Evolutionary conservation across 768 basidiomycete species (phyloP), one percentile per base, ranked within the genome.

Genomic region (Myochromella boudieri): DNA sequence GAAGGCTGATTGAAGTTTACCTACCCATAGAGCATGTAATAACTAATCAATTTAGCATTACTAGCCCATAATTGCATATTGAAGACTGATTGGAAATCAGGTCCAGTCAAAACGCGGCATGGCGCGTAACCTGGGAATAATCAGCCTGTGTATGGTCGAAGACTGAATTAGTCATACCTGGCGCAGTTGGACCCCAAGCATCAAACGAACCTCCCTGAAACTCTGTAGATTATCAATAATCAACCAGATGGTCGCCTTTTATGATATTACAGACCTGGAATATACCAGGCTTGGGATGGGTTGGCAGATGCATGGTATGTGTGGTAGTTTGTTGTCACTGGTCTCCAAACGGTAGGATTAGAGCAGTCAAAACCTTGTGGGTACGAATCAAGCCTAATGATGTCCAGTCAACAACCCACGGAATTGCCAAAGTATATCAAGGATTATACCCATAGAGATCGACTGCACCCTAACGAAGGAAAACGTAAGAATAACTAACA

Each of bases 1-100:
- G 3, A 20, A 39, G 28, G 36, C 22, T n/a, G 9, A 1, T 42
- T 1, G 32, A 46, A n/a, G 37, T n/a, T n/a, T n/a, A 20, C 67
- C 49, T 60, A 85, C 85, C 85, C 89, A 55, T 82, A 90, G 44
- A 90, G 54, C 91, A 93, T 92, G 64, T 93, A 93, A 51, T 87
- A 88, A 56, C 80, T 90, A 48, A 91, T 81, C 36, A 93, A 57
- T 58, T 91, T 93, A 1, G 81, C 86, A 63, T 91, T 92, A 39
- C 78, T 76, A 8, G 90, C 88, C 85, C 85, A 90, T 36, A 89
- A 71, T 42, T 86, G 71, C 47, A 81, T 74, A 55, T 93, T 81
- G 64, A 91, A 92, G 5, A 92, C 91, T 32, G 81, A 84, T 64
- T 83, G 75, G 64, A 90, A 91, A 56, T 84, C 73, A 1, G 84